phyloP scores from a whole-genome alignment of 306 rosid genomes.

The Sicyos edulis region DNA sequence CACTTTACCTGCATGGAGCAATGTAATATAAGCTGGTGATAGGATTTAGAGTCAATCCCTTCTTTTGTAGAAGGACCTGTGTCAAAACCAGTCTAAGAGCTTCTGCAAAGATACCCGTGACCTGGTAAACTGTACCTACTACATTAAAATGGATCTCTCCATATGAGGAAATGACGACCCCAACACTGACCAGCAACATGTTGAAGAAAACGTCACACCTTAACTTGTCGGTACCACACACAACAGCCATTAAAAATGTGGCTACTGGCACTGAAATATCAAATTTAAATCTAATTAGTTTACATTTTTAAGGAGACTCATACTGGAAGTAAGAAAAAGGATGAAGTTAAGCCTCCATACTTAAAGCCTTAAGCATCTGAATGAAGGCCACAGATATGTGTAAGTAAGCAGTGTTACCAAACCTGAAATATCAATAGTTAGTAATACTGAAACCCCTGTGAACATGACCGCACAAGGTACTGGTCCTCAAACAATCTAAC shows the following conservation, averaged over 20 bases:
- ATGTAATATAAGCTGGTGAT: constrained; percentile 89
- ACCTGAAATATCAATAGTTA: constrained; percentile 43
- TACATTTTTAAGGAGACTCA: constrained; percentile 12
- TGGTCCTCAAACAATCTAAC: not conserved
- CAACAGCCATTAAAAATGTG: constrained; percentile 76
- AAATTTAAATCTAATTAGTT: constrained; percentile 21
- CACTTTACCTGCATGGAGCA: constrained; percentile 91
- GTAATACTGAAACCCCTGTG: not conserved
- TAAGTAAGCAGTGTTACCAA: constrained; percentile 95
- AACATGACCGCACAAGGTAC: not conserved
- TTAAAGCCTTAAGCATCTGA: constrained; percentile 97
- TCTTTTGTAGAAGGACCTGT: constrained; percentile 91
- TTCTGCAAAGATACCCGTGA: constrained; percentile 91
- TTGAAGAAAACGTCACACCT: constrained; percentile 90
- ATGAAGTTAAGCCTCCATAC: constrained; percentile 34
- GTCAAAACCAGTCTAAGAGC: constrained; percentile 93
- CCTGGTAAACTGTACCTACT: constrained; percentile 89
- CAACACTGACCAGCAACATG: constrained; percentile 96
- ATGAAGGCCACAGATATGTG: constrained; percentile 97
- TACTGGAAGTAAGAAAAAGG: not conserved
- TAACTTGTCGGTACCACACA: constrained; percentile 83
- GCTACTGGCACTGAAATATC: constrained; percentile 91
- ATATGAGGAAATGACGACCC: constrained; percentile 87
- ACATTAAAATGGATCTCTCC: constrained; percentile 92
- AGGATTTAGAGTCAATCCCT: constrained; percentile 86